Conservation (phyloP, 2,329 filamentous ascomycete species). For the Coniochaeta sp. region DNA sequence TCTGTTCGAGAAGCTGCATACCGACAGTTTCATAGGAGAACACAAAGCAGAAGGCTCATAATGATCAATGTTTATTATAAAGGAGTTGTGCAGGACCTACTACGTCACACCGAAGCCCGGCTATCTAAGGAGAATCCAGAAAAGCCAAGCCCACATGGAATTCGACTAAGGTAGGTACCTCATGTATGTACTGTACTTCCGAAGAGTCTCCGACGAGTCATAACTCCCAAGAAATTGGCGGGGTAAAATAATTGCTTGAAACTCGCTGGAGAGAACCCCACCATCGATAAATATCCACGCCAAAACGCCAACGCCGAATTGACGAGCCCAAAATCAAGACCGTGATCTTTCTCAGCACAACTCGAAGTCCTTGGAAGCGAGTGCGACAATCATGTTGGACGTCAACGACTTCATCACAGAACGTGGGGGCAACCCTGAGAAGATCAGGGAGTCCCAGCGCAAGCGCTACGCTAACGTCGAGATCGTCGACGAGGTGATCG, state of each 20-base stretch:
- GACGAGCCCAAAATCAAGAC: background rate
- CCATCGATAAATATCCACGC: background rate
- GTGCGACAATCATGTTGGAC: background rate
- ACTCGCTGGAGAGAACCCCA: background rate
- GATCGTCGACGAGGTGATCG: constrained; percentile 84
- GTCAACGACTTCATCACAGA: constrained; percentile 40
- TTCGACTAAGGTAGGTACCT: too few relatives aligned
- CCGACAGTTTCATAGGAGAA: background rate
- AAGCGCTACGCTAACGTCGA: constrained; percentile 74
- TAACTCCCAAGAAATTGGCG: background rate
- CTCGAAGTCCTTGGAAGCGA: background rate
- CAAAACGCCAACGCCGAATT: background rate
- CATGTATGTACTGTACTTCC: too few relatives aligned
- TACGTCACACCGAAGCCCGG: background rate
- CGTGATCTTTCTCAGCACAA: background rate
- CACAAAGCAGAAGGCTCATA: background rate
- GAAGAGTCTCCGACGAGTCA: background rate
- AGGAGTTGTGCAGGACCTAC: background rate
- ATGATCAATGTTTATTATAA: background rate
- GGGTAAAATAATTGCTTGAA: constrained; percentile 1
- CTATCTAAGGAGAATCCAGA: background rate
- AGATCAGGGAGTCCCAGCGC: constrained; percentile 86
- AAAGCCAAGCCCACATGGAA: too few relatives aligned
- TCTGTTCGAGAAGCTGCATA: background rate
- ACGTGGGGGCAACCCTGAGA: constrained; percentile 84